Evolutionary conservation across 345 rosid species (phyloP).

Genomic region (Microthlaspi erraticum): DNA sequence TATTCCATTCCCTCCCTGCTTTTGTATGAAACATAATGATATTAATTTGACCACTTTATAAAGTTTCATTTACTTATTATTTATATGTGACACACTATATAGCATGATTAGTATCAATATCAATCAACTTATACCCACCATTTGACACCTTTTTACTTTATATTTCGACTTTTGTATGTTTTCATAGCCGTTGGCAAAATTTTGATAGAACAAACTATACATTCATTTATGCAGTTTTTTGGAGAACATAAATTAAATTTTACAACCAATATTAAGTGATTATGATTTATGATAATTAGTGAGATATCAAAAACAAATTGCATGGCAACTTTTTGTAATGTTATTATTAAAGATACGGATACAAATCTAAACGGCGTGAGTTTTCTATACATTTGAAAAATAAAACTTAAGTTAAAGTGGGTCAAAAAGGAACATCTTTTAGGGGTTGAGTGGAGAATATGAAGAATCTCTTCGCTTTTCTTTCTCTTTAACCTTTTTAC

Average conservation of each 20-base stretch:
- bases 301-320: background rate
- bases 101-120: background rate
- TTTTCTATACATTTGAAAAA: conserved; percentile 28
- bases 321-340: conserved; percentile 11
- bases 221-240: no score
- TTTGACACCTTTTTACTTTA: background rate
- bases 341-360: background rate
- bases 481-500: conserved; percentile 25
- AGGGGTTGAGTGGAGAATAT: conserved; percentile 40
- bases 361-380: conserved; percentile 36
- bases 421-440: conserved; percentile 36
- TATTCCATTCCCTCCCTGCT: conserved; percentile 4
- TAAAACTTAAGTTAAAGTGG: conserved; percentile 21
- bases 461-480: conserved; percentile 36
- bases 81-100: background rate
- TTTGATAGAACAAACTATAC: background rate
- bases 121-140: conserved; percentile 15
- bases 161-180: background rate
- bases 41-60: conserved; percentile 24
- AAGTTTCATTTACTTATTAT: background rate
- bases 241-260: background rate
- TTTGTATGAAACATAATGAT: conserved; percentile 32
- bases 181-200: background rate
- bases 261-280: background rate
- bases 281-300: background rate